Conservation (phyloP, 2,329 filamentous ascomycete genomes). For the Bipolaris zeicola region DNA sequence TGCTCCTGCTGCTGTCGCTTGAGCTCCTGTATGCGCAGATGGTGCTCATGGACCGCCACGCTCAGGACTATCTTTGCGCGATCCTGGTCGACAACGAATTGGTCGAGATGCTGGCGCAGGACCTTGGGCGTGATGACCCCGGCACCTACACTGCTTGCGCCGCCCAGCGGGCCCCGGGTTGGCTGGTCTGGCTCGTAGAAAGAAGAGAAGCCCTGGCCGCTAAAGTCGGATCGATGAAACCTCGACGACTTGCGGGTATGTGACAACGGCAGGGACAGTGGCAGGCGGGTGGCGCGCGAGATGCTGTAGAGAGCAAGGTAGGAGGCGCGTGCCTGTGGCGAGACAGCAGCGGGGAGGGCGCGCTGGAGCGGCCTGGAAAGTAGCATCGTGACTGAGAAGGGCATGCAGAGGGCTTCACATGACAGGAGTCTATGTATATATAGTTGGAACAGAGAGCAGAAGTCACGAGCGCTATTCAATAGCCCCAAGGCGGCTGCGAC, state of each 20-base stretch:
- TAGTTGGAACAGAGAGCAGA: background rate
- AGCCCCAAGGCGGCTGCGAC: constrained; percentile 9
- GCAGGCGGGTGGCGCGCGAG: constrained; percentile 21
- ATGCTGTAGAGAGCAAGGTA: constrained; percentile 47
- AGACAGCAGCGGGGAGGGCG: constrained; percentile 38
- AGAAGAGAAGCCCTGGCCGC: constrained; percentile 65
- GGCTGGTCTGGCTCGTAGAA: constrained; percentile 67
- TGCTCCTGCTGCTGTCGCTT: constrained; percentile 79
- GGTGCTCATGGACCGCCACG: constrained; percentile 94
- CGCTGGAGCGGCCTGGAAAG: constrained; percentile 28
- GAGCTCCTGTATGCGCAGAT: constrained; percentile 80
- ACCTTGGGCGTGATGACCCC: constrained; percentile 65
- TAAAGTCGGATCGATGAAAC: constrained; percentile 65
- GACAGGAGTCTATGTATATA: background rate
- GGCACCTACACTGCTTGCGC: constrained; percentile 62
- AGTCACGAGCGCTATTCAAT: constrained; percentile 16
- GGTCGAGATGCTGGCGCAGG: constrained; percentile 89
- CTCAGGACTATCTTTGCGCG: constrained; percentile 92
- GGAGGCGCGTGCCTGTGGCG: constrained; percentile 49
- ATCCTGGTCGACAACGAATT: constrained; percentile 95
- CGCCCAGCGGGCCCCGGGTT: constrained; percentile 67
- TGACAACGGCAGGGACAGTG: constrained; percentile 17
- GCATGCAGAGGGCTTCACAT: constrained; percentile 4
- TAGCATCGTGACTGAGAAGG: constrained; percentile 25
- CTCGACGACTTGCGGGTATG: constrained; percentile 47